Percentiles rank a stretch among this genome's conserved stretches.
Evolutionary conservation across 345 rosid genomes (phyloP).

Genomic region (Lepidium sativum): DNA sequence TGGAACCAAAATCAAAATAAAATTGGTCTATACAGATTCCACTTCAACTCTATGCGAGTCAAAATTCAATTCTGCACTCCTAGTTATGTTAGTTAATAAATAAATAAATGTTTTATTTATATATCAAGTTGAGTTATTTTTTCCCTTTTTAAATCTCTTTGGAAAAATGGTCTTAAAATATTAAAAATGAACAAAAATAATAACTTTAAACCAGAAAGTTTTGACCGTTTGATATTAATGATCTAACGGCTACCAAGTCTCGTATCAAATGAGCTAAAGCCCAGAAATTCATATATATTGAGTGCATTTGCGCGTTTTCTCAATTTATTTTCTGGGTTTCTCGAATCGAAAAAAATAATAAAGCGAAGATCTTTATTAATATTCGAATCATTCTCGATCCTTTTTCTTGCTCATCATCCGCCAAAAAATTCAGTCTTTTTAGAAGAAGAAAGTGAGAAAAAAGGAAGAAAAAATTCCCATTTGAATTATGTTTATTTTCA

Average conservation of each 20-base stretch:
- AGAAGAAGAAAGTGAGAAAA: neutral
- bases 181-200: neutral
- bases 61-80: no score
- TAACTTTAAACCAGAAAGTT: neutral
- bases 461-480: neutral
- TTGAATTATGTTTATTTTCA: conserved; percentile 14
- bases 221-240: conserved; percentile 16
- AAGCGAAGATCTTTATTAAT: conserved; percentile 14
- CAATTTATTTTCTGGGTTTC: conserved; percentile 23
- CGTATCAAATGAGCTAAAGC: neutral
- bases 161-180: neutral
- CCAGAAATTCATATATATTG: conserved; percentile 8
- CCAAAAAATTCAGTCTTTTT: conserved; percentile 22
- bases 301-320: conserved; percentile 28
- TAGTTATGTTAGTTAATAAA: no score
- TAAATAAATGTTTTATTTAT: no score
- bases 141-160: no score
- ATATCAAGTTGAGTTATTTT: no score
- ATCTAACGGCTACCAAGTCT: conserved; percentile 24
- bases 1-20: no score
- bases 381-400: conserved; percentile 31
- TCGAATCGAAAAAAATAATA: neutral
- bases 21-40: no score
- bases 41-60: no score
- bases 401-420: conserved; percentile 17